phyloP scores from a whole-genome alignment of 129 eudicot species.

The Chrysanthemum makinoi region DNA sequence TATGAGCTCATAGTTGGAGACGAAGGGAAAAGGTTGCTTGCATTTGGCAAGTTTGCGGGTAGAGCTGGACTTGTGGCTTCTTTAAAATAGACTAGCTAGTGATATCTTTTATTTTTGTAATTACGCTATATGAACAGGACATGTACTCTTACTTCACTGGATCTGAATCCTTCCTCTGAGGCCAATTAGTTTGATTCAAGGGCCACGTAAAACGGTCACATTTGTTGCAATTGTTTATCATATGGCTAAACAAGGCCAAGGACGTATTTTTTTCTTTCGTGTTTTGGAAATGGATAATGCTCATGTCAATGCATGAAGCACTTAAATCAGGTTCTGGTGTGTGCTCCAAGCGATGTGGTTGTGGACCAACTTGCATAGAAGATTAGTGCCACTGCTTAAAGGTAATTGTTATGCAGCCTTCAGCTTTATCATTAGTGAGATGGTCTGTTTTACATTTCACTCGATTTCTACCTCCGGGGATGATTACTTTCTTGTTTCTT shows the following conservation, averaged over 20 bases:
- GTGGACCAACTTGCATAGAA: constrained; percentile 93
- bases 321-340: constrained; percentile 32
- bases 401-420: constrained; percentile 32
- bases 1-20: constrained; percentile 96
- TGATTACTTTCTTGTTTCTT: no score
- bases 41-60: constrained; percentile 98
- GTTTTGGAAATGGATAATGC: neutral
- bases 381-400: constrained; percentile 89
- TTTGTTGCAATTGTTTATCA: constrained; percentile 97
- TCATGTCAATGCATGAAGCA: no score
- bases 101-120: neutral
- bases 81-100: neutral
- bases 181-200: constrained; percentile 93
- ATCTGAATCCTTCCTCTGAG: constrained; percentile 19
- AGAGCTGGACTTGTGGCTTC: constrained; percentile 86
- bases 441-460: neutral
- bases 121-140: neutral
- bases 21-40: constrained; percentile 76
- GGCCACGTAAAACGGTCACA: constrained; percentile 97
- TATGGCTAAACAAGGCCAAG: constrained; percentile 98
- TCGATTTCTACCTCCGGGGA: no score
- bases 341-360: constrained; percentile 98
- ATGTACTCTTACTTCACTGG: no score
- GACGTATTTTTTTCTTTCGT: constrained; percentile 40
- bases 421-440: neutral